Base-by-base conservation (phyloP, 805 yeast genomes). In the Candida cerambycidarum region DNA sequence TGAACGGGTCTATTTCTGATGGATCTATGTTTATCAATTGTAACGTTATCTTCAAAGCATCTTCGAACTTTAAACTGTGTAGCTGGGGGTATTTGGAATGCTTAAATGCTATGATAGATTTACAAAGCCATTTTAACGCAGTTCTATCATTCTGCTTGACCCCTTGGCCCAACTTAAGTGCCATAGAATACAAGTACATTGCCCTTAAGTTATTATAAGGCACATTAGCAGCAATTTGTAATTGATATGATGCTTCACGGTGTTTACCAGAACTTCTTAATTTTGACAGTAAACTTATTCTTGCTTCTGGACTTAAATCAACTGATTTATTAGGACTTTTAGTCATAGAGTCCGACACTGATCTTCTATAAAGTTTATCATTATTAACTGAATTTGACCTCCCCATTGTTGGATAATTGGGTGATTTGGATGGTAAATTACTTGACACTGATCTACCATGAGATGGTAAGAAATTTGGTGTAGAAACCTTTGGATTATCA, bases 81-180 rank as follows among this genome's bases (percentile, higher is more conserved):
- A 70, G 48, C 39, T 58, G 61, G 2, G 55, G 52, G 10, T 56
- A 50, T 38, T 61, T 56, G 7, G 41, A 43, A 23, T 40, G 41
- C 8, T 32, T 28, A 12, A 40, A 11, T 25, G 44, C 19, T 32
- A 69, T 46, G 11, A 69, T 54, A 41, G 73, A 84, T 45, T 69
- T 71, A 47, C 76, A 71, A 4, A 86, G 65, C 85, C 88, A 84
- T 41, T 67, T 60, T 35, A 82, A 67, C 3, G 89, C 76, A 38
- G 72, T 75, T 14, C 61, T 52, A 31, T 76, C 74, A 54, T 82
- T 82, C 41, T 69, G 72, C 14, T 76, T 68, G 9, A 82, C 79
- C 0, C 93, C 93, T 58, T 80, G 82, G 0, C 92, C 93, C 43
- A 75, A 66, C 38, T 84, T 65, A 17, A 86, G 61, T 0, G 89